A percentile compares a stretch with the other conserved stretches of the same genome.
Evolutionary conservation across 148 eudicot genomes (phyloP).

Genomic region (Arctostaphylos glauca): DNA sequence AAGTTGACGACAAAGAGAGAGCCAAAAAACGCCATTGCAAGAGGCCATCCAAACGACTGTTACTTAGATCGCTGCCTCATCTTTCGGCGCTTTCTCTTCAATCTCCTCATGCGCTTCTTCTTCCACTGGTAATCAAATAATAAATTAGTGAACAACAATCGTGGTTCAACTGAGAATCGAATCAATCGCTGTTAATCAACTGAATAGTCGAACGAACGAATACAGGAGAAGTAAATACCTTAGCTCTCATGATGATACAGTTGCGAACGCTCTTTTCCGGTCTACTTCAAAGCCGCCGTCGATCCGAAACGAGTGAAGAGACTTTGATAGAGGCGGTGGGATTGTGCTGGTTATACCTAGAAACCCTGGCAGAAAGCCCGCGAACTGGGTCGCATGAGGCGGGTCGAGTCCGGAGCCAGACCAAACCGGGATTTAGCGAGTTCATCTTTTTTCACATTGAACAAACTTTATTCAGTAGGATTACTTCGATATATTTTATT

Average conservation of each 20-base stretch:
- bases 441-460: too few species aligned
- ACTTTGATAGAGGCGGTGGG: not conserved
- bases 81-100: constrained; percentile 24
- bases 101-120: constrained; percentile 21
- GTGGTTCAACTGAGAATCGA: not conserved
- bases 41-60: not conserved
- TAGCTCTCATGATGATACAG: constrained; percentile 9
- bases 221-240: not conserved
- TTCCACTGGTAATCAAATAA: constrained; percentile 3
- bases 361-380: not conserved
- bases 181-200: not conserved
- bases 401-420: not conserved
- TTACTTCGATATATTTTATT: too few species aligned
- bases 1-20: not conserved
- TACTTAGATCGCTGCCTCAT: constrained; percentile 28
- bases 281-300: not conserved
- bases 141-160: not conserved
- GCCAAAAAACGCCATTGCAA: not conserved
- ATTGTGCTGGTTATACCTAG: not conserved
- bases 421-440: too few species aligned
- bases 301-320: not conserved
- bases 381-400: not conserved
- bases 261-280: not conserved
- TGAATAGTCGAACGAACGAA: not conserved
- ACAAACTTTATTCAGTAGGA: too few species aligned